phyloP scores from a whole-genome alignment of 73 alveolate species.

The Paramecium pentaurelia region DNA sequence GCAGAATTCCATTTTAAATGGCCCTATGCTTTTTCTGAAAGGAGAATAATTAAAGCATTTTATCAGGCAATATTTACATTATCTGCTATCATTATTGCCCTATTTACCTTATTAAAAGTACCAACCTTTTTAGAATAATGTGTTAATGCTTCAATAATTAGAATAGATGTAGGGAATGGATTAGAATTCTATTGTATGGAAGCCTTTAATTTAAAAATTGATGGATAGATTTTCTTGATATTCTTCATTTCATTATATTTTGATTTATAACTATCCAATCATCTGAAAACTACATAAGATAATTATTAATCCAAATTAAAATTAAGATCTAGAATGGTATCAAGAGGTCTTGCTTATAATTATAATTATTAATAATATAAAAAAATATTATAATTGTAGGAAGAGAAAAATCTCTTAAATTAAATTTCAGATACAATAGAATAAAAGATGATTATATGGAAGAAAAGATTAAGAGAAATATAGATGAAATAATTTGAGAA shows the following conservation, averaged over 20 bases:
- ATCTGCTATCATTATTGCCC: neutral
- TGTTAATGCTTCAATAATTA: neutral
- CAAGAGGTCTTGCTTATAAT: neutral
- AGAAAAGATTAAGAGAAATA: neutral
- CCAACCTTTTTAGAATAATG: slow-evolving; percentile 4
- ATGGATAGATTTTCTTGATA: slow-evolving; percentile 4
- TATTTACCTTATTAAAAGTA: slow-evolving; percentile 8
- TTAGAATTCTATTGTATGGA: slow-evolving; percentile 24
- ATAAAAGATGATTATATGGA: neutral
- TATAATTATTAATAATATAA: neutral
- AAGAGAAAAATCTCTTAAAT: neutral
- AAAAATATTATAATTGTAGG: neutral
- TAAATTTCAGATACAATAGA: neutral
- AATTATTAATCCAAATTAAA: neutral
- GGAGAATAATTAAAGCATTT: neutral
- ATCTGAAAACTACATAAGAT: neutral
- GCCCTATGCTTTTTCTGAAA: neutral
- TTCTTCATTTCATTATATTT: slow-evolving; percentile 12
- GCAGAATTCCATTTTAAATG: slow-evolving; percentile 14
- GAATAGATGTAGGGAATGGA: neutral
- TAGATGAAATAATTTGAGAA: neutral
- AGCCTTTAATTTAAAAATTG: neutral
- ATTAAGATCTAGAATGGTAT: neutral
- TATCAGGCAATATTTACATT: neutral
- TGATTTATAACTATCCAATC: neutral